Evolutionary conservation across 768 basidiomycete genomes (phyloP), one percentile per base, ranked within the genome.

Genomic region (Podaxis mareebaensis): DNA sequence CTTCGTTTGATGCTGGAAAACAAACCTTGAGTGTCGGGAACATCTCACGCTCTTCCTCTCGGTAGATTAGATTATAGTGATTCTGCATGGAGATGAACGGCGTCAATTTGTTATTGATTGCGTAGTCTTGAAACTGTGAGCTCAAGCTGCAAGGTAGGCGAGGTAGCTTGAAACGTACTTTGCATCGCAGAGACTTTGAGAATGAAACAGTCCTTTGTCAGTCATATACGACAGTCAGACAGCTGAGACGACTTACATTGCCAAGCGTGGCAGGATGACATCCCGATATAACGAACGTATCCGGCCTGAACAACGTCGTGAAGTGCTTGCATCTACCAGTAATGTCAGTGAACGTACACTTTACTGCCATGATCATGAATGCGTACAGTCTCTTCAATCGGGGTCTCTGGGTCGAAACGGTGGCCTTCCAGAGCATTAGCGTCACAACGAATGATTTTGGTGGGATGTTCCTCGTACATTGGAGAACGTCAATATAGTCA

Each of bases 401-500:
- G 86, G 0, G 86, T 87, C 0, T 85, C 75, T n/a, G 73, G 59
- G 66, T 87, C 86, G 63, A 86, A 86, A 4, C 85, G 78, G 69
- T 85, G 83, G 67, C 82, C 82, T 83, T 36, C 2, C 54, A 75
- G 30, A 72, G 66, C n/a, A 64, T 2, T 66, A 65, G n/a, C 74
- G 70, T 62, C 75, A 76, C 58, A 76, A 75, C 20, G 10, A 12
- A 12, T 44, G 12, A 49, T 2, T 44, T 15, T 11, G 33, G 5
- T 17, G 42, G 10, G 8, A 22, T 4, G 13, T 15, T n/a, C 36
- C 17, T 57, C 78, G 66, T 68, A 81, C 88, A 89, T 77, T 93
- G 91, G 7, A 92, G 74, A 1, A 92, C 74, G 69, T 93, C 92
- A 67, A 93, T 81, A 65, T 92, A 91, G 55, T 92, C 91, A 33